Base-by-base conservation (phyloP, 805 yeast genomes). In the Scheffersomyces ergatensis region DNA sequence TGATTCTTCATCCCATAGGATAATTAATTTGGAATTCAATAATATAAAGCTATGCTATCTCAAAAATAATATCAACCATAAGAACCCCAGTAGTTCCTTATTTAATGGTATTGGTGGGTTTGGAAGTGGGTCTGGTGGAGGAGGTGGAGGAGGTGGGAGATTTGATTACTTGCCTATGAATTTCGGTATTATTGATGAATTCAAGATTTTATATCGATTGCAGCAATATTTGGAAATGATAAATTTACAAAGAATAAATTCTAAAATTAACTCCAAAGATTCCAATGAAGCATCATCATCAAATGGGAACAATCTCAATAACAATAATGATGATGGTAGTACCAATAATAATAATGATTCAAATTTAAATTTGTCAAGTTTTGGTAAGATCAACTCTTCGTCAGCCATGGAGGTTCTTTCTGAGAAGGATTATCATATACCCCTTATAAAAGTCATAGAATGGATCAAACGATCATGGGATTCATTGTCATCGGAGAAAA, bases 151-250 rank as follows among this genome's bases (percentile, higher is more conserved):
- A 15, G 32, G 32, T 14, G 32, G 32, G 4, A 77, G 72, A 44
- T 62, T 80, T 38, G 74, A 72, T 48, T 79, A 77, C 50, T 55
- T 79, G 25, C 86, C 86, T 6, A 78, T 80, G 68, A 76, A 72
- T 44, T 79, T 81, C 72, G 87, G 87, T 3, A 76, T 81, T 3
- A 67, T 77, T 31, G 79, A 78, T 43, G 86, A 82, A 49, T 77
- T 82, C 53, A 79, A 78, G 50, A 67, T 79, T 12, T 60, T 76
- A 35, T 82, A 76, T 49, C 68, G 87, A 41, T 62, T 77, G 5
- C 80, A 76, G 44, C 86, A 82, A 46, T 82, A 80, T 46, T 60
- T 62, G 47, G 72, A 66, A 38, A 67, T 67, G 72, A 69, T 70
- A 14, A 60, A 59, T 39, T 25, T 55, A n/a, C 71, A 65, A 42